These are phyloP conservation scores for Murraya paniculata DNA, from an alignment of 345 rosid species.

Conservation along the genomic window DNA sequence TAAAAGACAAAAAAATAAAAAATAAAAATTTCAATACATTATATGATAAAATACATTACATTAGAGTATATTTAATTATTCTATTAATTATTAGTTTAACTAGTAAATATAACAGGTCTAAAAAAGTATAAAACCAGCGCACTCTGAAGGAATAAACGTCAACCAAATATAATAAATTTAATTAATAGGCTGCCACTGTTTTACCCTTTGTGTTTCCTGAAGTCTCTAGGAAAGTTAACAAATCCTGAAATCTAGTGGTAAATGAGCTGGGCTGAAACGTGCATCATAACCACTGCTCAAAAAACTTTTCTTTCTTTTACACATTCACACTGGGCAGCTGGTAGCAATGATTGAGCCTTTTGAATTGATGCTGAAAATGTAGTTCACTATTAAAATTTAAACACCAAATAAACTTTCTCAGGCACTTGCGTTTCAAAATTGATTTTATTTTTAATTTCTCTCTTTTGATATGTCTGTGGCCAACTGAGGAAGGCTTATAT, in stretches of 20 bases:
- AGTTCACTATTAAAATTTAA: neutral
- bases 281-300: neutral
- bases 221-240: neutral
- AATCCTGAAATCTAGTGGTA: neutral
- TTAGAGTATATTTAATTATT: too few species aligned
- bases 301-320: neutral
- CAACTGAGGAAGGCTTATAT: slow-evolving; percentile 38
- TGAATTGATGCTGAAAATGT: neutral
- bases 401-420: neutral
- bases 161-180: neutral
- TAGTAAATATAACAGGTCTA: too few species aligned
- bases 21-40: too few species aligned
- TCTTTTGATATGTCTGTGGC: neutral
- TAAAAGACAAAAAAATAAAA: too few species aligned
- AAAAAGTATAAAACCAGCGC: too few species aligned
- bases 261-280: neutral
- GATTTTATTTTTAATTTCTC: neutral
- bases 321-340: neutral
- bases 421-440: slow-evolving; percentile 26
- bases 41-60: too few species aligned
- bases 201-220: neutral
- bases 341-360: slow-evolving; percentile 4
- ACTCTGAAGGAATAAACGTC: neutral
- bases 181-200: neutral
- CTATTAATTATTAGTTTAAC: too few species aligned